These are phyloP conservation scores for Exophiala aquamarina DNA, from an alignment of 2,329 filamentous ascomycete genomes.

Conservation along the genomic window DNA sequence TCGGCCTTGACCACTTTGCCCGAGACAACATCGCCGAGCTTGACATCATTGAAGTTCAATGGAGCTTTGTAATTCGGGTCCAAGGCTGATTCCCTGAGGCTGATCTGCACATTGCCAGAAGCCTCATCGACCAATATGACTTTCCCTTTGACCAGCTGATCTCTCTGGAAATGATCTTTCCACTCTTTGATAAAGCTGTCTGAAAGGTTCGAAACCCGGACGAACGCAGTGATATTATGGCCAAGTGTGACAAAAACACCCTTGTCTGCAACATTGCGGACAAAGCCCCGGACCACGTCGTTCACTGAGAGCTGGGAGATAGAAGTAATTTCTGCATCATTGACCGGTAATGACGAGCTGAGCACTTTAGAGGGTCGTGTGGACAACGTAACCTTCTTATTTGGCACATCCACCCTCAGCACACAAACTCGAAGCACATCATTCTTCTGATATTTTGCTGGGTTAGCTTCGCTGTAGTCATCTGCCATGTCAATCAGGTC, in stretches of 20 bases:
- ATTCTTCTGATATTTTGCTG: constrained; percentile 74
- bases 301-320: constrained; percentile 71
- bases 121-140: constrained; percentile 69
- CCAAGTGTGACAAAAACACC: constrained; percentile 85
- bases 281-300: constrained; percentile 83
- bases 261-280: constrained; percentile 86
- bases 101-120: constrained; percentile 76
- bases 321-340: constrained; percentile 75
- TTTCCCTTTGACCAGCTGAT: constrained; percentile 88
- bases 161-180: constrained; percentile 83
- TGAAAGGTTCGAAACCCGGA: constrained; percentile 84
- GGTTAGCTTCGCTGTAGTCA: constrained; percentile 78
- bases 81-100: constrained; percentile 79
- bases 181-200: constrained; percentile 93
- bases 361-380: constrained; percentile 83
- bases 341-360: constrained; percentile 77
- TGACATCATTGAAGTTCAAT: constrained; percentile 73
- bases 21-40: constrained; percentile 76
- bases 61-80: constrained; percentile 75
- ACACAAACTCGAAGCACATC: constrained; percentile 87
- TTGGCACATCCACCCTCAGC: constrained; percentile 73
- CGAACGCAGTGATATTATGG: constrained; percentile 75
- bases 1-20: constrained; percentile 92
- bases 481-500: constrained; percentile 82
- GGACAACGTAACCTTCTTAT: constrained; percentile 82